phyloP scores from a whole-genome alignment of 352 stramenopile genomes.

The Phytophthora vignae region DNA sequence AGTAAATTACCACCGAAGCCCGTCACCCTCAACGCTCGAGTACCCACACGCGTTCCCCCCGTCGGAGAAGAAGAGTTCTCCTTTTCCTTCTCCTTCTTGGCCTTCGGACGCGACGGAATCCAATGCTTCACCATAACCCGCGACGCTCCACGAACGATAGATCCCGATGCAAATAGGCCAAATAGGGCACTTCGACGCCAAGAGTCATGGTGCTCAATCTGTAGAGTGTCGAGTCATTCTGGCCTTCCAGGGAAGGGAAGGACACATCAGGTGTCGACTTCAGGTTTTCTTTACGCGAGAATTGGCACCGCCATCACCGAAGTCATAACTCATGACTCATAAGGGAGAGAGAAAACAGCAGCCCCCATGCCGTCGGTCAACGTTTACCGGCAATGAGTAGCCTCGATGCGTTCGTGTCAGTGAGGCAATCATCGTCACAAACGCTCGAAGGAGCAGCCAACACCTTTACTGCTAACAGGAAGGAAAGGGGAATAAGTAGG shows the following conservation, averaged over 20 bases:
- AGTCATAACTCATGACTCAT: no score
- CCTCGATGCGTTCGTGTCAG: neutral
- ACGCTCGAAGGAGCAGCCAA: neutral
- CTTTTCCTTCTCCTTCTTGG: constrained; percentile 6
- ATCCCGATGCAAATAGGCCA: neutral
- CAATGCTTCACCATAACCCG: constrained; percentile 31
- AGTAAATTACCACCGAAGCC: constrained; percentile 27
- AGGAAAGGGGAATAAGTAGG: constrained; percentile 8
- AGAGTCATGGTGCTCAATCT: constrained; percentile 1
- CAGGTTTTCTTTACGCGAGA: neutral
- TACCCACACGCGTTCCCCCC: constrained; percentile 15
- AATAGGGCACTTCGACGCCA: neutral
- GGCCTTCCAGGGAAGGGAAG: no score
- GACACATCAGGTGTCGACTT: constrained; percentile 10
- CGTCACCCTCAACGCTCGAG: constrained; percentile 14
- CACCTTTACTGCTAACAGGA: no score
- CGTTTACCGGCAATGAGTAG: neutral
- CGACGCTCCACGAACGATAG: neutral
- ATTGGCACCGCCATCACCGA: neutral
- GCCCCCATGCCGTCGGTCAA: neutral
- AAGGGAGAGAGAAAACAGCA: no score
- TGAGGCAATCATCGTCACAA: neutral
- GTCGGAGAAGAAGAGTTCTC: neutral
- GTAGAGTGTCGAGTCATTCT: neutral
- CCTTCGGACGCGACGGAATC: constrained; percentile 16